Conservation (phyloP, 2,329 filamentous ascomycete species). For the Hortaea sp. region DNA sequence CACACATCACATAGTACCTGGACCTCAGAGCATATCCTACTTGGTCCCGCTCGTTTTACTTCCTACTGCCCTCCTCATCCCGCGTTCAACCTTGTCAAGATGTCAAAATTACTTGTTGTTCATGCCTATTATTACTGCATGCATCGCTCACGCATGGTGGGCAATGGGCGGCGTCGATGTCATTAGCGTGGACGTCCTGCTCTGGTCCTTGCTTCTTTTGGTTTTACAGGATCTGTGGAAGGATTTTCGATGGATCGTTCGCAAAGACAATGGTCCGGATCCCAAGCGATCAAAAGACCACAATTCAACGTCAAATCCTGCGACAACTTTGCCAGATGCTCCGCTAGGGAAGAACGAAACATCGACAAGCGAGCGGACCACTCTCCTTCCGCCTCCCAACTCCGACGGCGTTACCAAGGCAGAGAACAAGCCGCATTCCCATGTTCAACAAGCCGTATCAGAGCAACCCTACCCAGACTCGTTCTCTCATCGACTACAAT, state of each 20-base stretch:
- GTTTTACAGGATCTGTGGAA: constrained; percentile 17
- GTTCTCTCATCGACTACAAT: constrained; percentile 13
- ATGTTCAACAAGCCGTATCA: neutral
- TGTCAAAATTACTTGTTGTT: constrained; percentile 14
- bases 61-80: constrained; percentile 16
- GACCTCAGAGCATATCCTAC: constrained; percentile 18
- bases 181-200: constrained; percentile 17
- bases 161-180: constrained; percentile 21
- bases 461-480: constrained; percentile 15
- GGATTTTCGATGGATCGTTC: constrained; percentile 10
- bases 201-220: constrained; percentile 17
- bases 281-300: no score
- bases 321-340: neutral
- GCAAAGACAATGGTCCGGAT: neutral
- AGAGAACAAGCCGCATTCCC: neutral
- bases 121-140: constrained; percentile 15
- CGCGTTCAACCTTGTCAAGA: constrained; percentile 12
- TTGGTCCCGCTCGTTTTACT: constrained; percentile 17
- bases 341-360: neutral
- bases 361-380: neutral
- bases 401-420: neutral
- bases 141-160: constrained; percentile 18
- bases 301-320: no score
- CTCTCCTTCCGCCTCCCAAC: neutral
- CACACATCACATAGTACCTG: constrained; percentile 18